Evolutionary conservation across 2,329 filamentous ascomycete genomes (phyloP), one percentile per base, ranked within the genome.

Genomic region (Hypoxylon sp.): DNA sequence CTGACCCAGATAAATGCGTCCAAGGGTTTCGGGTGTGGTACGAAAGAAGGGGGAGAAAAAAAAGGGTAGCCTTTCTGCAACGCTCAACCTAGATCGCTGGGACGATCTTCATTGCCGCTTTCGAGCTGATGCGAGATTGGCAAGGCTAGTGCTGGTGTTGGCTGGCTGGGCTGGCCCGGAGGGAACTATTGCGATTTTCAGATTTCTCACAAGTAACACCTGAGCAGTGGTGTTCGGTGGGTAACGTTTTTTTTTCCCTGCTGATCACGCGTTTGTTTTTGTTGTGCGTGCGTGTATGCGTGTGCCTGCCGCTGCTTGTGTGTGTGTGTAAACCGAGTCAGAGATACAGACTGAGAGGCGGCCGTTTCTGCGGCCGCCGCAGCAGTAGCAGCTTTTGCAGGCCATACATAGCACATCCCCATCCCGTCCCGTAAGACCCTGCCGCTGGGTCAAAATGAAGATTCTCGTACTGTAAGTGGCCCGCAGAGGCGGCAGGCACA

Each of bases 81-180:
- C 60, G 59, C 53, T 48, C 17, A 44, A 62, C 62, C 55, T 66
- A 68, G 66, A 69, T 71, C 67, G 58, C 35, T 71, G 60, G 63
- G 61, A 60, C 63, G 69, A 71, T 71, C 67, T 69, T 67, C 61
- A 63, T 67, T 65, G 62, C 63, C 63, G 54, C 52, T 69, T 57
- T 65, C 57, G 60, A 56, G 44, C 56, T 35, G 47, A 63, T 61
- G 63, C 67, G 48, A 69, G 63, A 67, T 64, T 67, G 57, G 58
- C 63, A 71, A 65, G 67, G 66, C 69, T 71, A 54, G 21, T 27
- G 66, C 69, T 71, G 57, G 21, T 27, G 24, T 5, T 27, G 24
- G 24, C 24, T 27, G 24, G 24, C 24, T 27, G 3, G 24, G 24
- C 24, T 27, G 3, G 24, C 5, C 24, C 31, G 15, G 11, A 44